Conservation (phyloP, 148 eudicot species). For the Nepenthes mirabilis region DNA sequence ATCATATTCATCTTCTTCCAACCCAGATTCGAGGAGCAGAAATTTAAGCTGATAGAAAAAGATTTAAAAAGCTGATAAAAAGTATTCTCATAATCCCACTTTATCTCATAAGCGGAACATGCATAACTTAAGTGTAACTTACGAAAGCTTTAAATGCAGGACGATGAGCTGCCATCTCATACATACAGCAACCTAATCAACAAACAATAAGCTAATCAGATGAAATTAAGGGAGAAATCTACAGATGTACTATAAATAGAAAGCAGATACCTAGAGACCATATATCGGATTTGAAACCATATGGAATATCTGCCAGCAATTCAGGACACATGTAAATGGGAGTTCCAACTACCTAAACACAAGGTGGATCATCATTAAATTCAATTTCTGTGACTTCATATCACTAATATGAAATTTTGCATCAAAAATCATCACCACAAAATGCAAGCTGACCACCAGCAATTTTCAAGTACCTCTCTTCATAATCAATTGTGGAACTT, state of each 20-base stretch:
- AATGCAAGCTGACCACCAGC: not conserved
- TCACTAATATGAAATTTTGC: not conserved
- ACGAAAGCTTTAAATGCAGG: constrained; percentile 99
- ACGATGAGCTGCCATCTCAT: constrained; percentile 98
- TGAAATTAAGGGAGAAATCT: not conserved
- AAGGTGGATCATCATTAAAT: not conserved
- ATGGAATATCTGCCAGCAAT: constrained; percentile 94
- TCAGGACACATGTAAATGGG: constrained; percentile 99
- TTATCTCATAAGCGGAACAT: not conserved
- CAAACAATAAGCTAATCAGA: constrained; percentile 7
- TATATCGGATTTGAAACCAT: constrained; percentile 97
- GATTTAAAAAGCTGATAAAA: no score
- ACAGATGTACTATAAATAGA: not conserved
- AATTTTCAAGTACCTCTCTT: no score
- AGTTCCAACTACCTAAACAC: constrained; percentile 89
- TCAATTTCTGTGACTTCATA: not conserved
- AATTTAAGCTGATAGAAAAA: no score
- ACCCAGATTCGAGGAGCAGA: no score
- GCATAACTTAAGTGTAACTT: constrained; percentile 14
- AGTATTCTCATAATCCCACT: no score
- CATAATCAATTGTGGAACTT: no score
- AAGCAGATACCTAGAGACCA: constrained; percentile 81
- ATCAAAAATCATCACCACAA: not conserved
- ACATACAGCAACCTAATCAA: constrained; percentile 85
- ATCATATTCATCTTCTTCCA: no score